phyloP scores from a whole-genome alignment of 192 early-diverging fungal species.

The Backusella westeae region DNA sequence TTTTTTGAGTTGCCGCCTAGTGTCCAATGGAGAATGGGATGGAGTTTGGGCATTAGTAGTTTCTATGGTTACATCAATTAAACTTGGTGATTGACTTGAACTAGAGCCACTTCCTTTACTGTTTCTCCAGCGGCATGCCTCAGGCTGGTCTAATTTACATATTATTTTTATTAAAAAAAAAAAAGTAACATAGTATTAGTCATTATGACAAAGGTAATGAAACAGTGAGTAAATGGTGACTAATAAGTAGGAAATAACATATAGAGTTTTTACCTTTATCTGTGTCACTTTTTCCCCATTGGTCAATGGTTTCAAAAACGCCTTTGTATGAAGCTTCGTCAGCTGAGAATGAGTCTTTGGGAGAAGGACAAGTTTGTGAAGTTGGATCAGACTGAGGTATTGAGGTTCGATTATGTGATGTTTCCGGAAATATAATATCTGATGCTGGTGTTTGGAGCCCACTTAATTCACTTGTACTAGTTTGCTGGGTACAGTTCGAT shows the following conservation, averaged over 20 bases:
- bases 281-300: background rate
- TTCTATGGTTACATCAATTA: background rate
- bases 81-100: background rate
- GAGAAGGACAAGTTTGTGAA: background rate
- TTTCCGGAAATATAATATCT: background rate
- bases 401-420: background rate
- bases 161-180: background rate
- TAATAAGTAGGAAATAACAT: background rate
- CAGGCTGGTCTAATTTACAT: background rate
- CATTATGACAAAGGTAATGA: background rate
- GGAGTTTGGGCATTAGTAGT: background rate
- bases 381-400: background rate
- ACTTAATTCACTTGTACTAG: background rate
- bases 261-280: slow-evolving; percentile 1
- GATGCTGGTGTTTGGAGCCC: background rate
- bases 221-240: background rate
- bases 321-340: background rate
- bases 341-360: background rate
- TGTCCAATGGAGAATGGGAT: background rate
- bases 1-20: slow-evolving; percentile 64
- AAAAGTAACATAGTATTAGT: background rate
- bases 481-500: background rate
- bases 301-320: slow-evolving; percentile 8
- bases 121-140: background rate
- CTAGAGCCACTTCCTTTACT: background rate